Conservation (phyloP, 352 stramenopile genomes). For the Phytophthora pini region DNA sequence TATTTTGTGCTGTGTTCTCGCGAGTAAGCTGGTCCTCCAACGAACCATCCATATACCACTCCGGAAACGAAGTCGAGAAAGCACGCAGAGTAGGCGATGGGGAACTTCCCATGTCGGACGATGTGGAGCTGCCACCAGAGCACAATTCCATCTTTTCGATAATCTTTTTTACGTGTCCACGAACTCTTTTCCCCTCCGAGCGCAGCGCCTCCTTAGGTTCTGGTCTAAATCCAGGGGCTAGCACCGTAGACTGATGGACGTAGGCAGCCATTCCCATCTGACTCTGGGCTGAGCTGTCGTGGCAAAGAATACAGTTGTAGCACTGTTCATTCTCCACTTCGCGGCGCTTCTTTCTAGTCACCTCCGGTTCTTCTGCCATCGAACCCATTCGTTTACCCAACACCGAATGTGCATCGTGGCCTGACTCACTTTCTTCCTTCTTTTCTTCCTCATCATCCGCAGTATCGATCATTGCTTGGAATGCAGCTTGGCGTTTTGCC, state of each 20-base stretch:
- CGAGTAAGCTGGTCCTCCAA: conserved; percentile 59
- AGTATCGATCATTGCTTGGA: conserved; percentile 85
- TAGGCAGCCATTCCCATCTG: conserved; percentile 89
- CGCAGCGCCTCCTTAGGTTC: conserved; percentile 68
- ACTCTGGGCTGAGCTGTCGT: conserved; percentile 78
- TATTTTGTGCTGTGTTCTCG: conserved; percentile 52
- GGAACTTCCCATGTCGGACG: conserved; percentile 44
- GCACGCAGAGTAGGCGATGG: conserved; percentile 65
- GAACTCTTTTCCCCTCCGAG: conserved; percentile 55
- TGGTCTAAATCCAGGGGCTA: conserved; percentile 79
- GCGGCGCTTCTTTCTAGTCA: conserved; percentile 53
- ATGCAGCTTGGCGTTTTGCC: conserved; percentile 83
- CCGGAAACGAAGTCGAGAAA: conserved; percentile 64
- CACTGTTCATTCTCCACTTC: conserved; percentile 49
- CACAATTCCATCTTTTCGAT: conserved; percentile 91
- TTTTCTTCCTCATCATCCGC: conserved; percentile 49
- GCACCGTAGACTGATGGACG: conserved; percentile 87
- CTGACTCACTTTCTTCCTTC: conserved; percentile 33
- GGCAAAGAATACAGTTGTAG: conserved; percentile 87
- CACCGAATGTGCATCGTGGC: conserved; percentile 23
- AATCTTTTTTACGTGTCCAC: conserved; percentile 67
- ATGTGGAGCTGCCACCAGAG: conserved; percentile 54
- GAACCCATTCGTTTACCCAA: conserved; percentile 61
- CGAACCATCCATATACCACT: conserved; percentile 70
- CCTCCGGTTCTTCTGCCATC: conserved; percentile 34